Evolutionary conservation across 2,329 filamentous ascomycete genomes (phyloP).

Genomic region (Aspergillus persii): DNA sequence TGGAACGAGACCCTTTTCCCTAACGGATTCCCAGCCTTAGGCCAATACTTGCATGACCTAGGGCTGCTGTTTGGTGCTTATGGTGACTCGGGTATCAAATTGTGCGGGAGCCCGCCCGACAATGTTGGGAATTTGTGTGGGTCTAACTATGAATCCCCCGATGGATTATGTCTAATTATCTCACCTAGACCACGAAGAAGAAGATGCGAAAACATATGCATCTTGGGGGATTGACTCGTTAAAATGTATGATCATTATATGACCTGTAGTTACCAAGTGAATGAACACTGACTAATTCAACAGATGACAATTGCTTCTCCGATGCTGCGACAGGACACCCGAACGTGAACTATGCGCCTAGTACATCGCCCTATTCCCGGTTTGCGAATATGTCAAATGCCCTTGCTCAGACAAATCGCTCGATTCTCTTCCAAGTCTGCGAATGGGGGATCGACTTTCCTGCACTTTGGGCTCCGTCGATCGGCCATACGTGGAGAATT

Average conservation of each 20-base stretch:
- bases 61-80: constrained; percentile 48
- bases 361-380: constrained; percentile 40
- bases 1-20: constrained; percentile 46
- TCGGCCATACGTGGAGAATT: constrained; percentile 52
- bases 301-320: constrained; percentile 52
- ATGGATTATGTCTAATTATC: not conserved
- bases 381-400: constrained; percentile 50
- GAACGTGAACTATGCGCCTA: constrained; percentile 43
- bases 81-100: constrained; percentile 42
- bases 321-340: constrained; percentile 39
- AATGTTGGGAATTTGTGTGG: constrained; percentile 38
- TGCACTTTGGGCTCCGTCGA: constrained; percentile 47
- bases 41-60: constrained; percentile 37
- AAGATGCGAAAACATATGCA: constrained; percentile 39
- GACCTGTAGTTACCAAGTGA: not conserved
- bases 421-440: constrained; percentile 52
- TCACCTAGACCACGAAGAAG: constrained; percentile 41
- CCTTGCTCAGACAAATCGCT: constrained; percentile 39
- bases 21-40: constrained; percentile 41
- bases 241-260: constrained; percentile 43
- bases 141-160: constrained; percentile 9
- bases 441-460: constrained; percentile 55
- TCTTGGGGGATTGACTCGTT: constrained; percentile 45
- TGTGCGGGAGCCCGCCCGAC: constrained; percentile 35
- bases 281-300: not conserved